Conservation (phyloP, 169 alveolate genomes). For the Plasmodium sp. region DNA sequence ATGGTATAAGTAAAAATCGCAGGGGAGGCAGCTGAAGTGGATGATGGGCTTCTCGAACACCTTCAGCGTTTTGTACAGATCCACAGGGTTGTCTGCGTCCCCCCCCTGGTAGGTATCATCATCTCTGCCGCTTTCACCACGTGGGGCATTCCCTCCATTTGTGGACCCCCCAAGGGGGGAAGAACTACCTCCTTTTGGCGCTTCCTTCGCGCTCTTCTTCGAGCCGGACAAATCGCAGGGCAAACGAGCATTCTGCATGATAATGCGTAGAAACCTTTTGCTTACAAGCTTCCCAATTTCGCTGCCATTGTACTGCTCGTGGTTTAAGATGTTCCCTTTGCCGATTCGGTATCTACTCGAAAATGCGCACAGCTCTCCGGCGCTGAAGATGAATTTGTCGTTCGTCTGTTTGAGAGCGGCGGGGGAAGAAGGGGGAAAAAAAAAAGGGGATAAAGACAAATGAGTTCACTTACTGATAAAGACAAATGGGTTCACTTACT, state of each 20-base stretch:
- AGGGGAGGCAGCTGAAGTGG: constrained; percentile 40
- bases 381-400: constrained; percentile 55
- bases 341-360: constrained; percentile 43
- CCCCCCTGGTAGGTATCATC: not conserved
- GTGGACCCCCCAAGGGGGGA: not conserved
- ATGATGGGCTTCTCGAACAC: constrained; percentile 29
- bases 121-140: not conserved
- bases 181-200: not conserved
- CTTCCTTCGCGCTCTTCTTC: not conserved
- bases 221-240: too few relatives aligned
- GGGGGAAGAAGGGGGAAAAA: not conserved
- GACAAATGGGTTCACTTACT: not conserved
- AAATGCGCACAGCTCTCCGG: constrained; percentile 56
- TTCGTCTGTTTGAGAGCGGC: not conserved
- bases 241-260: not conserved
- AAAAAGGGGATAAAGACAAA: not conserved
- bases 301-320: constrained; percentile 36
- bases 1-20: constrained; percentile 55
- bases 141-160: not conserved
- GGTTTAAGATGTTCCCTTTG: constrained; percentile 15
- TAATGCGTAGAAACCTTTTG: constrained; percentile 17
- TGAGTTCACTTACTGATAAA: not conserved
- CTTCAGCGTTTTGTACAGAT: constrained; percentile 22
- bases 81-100: not conserved
- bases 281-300: constrained; percentile 63